Conservation (phyloP, 257 asterid genomes). For the Nicotiana noctiflora region DNA sequence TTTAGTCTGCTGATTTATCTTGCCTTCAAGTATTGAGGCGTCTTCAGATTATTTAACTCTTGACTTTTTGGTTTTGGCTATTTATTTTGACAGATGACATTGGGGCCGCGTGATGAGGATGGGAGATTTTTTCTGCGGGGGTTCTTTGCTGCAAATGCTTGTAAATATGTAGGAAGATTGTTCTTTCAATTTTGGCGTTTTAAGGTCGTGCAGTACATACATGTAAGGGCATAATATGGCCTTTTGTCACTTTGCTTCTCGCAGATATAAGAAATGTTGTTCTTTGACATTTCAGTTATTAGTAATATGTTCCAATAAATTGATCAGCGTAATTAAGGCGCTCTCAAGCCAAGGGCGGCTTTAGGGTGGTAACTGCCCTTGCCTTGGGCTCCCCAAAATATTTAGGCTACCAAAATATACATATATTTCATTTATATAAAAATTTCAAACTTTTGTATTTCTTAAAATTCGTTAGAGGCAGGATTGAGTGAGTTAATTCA, state of each 20-base stretch:
- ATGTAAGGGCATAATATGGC: not conserved
- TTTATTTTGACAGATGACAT: not conserved
- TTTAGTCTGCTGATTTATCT: not conserved
- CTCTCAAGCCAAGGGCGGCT: too few relatives aligned
- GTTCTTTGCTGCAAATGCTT: not conserved
- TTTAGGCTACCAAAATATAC: too few relatives aligned
- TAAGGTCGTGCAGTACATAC: not conserved
- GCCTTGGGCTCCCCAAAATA: too few relatives aligned
- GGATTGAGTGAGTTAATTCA: too few relatives aligned
- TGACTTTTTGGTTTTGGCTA: not conserved
- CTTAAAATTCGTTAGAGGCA: too few relatives aligned
- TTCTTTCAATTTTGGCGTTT: not conserved
- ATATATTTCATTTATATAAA: too few relatives aligned
- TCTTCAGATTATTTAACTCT: not conserved
- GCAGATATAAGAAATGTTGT: not conserved
- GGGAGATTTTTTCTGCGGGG: not conserved
- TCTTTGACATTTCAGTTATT: not conserved
- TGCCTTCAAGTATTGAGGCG: not conserved
- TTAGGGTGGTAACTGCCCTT: too few relatives aligned
- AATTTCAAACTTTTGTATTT: too few relatives aligned
- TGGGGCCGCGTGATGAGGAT: not conserved
- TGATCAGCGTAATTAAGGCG: not conserved
- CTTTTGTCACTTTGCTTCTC: not conserved
- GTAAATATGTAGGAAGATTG: slow-evolving; percentile 2
- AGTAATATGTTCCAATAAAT: not conserved